Base-by-base conservation (phyloP, 257 asterid species). In the Scutellaria baicalensis region DNA sequence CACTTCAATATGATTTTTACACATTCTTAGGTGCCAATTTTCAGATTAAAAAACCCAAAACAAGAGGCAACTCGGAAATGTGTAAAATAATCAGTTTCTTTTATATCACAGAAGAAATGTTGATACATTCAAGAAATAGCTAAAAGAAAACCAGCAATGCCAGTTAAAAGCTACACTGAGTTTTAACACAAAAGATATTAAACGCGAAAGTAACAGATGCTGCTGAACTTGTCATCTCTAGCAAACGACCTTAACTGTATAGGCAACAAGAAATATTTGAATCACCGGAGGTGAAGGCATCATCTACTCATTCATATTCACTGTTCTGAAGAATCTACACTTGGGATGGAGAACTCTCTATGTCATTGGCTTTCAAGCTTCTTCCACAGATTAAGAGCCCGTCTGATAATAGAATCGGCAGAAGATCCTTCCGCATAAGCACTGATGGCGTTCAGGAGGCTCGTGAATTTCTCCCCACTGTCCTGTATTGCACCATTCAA, bases 341-440 rank as follows among this genome's bases (percentile, higher is more conserved):
- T 10, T n/a, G 18, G 16, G 44, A 27, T 1, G 69, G 58, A 56
- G 57, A 40, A 49, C 40, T 31, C 31, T 63, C 31, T 52, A 42
- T 8, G 61, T 72, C 76, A 63, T 69, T 82, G 79, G 80, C 79
- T 80, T 70, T 71, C 96, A 38, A 90, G 95, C 89, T 88, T 85
- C 83, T 88, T 88, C 98, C 98, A 93, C 83, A 93, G 73, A 81
- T 84, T 61, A 64, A 44, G 67, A 20, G 88, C 92, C 74, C 95
- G 82, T 80, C 94, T 87, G n/a, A 93, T 85, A 20, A 91, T 83
- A 59, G 83, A 17, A 87, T 93, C 96, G 2, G 96, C 96, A 14
- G 98, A 90, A 84, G 75, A 90, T 66, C 98, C 98, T 85, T 90
- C 97, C 0, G 98, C 97, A 57, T 93, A 93, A 39, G 97, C 98